Evolutionary conservation across 2,329 filamentous ascomycete species (phyloP).

Genomic region (Sporothrix sp.): DNA sequence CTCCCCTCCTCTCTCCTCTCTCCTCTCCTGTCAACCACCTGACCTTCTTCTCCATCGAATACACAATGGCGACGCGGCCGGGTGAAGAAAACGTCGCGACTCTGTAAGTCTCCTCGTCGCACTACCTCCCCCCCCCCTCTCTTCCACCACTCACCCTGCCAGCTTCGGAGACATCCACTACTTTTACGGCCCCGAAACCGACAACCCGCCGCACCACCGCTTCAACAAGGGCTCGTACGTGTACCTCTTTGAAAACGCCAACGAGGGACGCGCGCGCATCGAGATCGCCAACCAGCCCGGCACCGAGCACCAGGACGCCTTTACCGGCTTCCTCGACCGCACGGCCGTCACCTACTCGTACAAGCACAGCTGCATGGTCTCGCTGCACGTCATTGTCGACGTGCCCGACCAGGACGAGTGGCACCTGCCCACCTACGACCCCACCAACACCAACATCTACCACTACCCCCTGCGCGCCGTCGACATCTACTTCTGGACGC

Average conservation of each 20-base stretch:
- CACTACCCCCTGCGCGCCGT: constrained; percentile 67
- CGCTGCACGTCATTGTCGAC: constrained; percentile 49
- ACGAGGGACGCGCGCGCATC: constrained; percentile 56
- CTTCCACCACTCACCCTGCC: not conserved
- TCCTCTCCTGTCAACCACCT: not conserved
- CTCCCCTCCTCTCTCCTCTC: not conserved
- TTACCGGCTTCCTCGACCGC: constrained; percentile 60
- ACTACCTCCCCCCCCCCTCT: not conserved
- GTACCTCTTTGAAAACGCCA: constrained; percentile 67
- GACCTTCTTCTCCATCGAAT: not conserved
- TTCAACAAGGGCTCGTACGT: constrained; percentile 74
- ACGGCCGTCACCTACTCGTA: constrained; percentile 60
- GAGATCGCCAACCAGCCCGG: constrained; percentile 69
- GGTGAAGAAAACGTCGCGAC: constrained; percentile 40
- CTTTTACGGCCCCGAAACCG: constrained; percentile 59
- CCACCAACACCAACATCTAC: constrained; percentile 65
- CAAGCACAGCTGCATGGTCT: constrained; percentile 63
- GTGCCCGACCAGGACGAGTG: constrained; percentile 49
- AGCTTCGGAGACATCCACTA: constrained; percentile 75
- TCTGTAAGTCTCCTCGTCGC: constrained; percentile 27
- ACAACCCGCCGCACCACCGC: constrained; percentile 64
- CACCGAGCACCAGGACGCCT: constrained; percentile 67
- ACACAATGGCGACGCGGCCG: constrained; percentile 34
- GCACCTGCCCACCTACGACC: constrained; percentile 66
- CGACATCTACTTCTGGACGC: constrained; percentile 73